phyloP scores from a whole-genome alignment of 148 eudicot genomes.

The Nepenthes mirabilis region DNA sequence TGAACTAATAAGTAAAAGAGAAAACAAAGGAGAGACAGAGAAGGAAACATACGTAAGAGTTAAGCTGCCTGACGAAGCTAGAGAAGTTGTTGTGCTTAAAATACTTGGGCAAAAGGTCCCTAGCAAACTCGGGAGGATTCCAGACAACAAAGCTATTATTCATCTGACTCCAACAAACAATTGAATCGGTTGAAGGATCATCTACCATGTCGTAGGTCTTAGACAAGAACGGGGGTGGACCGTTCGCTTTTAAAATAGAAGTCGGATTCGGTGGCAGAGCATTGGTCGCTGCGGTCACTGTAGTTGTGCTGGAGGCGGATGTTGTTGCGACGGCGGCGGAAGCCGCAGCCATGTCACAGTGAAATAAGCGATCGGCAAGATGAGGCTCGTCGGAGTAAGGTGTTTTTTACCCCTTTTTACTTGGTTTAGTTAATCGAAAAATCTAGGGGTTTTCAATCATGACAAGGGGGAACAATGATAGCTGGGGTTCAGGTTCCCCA shows the following conservation, averaged over 20 bases:
- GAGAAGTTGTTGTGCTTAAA: constrained; percentile 93
- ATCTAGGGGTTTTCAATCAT: neutral
- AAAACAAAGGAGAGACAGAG: neutral
- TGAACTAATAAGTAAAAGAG: no score
- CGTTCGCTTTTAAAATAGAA: constrained; percentile 29
- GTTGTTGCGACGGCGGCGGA: neutral
- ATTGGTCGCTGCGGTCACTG: neutral
- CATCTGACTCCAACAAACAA: constrained; percentile 73
- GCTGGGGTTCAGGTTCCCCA: neutral
- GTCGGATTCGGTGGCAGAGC: constrained; percentile 16
- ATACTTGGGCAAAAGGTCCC: constrained; percentile 67
- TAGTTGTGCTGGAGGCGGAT: constrained; percentile 1
- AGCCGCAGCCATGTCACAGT: neutral
- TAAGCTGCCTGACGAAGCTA: constrained; percentile 80
- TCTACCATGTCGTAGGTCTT: constrained; percentile 80
- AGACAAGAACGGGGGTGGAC: constrained; percentile 58
- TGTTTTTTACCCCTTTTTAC: neutral
- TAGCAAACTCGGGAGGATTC: constrained; percentile 76
- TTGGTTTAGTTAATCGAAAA: neutral
- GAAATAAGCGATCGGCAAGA: neutral
- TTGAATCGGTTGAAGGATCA: constrained; percentile 45
- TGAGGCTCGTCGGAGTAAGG: neutral
- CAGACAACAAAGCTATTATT: constrained; percentile 79
- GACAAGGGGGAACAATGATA: neutral
- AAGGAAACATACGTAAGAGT: constrained; percentile 48